Evolutionary conservation across 495 filamentous ascomycete genomes (phyloP).

Genomic region (Hypoxylon crocopeplum): DNA sequence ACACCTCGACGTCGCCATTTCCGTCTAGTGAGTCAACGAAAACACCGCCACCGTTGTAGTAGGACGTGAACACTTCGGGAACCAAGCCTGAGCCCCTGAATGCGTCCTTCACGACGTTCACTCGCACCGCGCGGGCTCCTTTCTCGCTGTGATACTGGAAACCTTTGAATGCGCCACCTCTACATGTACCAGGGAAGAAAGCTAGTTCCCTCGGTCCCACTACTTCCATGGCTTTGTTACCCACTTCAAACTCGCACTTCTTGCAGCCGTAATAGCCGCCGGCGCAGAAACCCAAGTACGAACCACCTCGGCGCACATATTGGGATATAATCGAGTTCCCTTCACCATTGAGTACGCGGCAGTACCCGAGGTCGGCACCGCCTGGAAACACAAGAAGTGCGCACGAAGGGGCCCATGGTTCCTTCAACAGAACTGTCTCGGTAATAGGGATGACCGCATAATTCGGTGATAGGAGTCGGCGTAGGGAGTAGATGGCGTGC

Average conservation of each 20-base stretch:
- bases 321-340: conserved; percentile 84
- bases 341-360: conserved; percentile 82
- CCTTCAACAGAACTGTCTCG: conserved; percentile 79
- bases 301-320: conserved; percentile 84
- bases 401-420: conserved; percentile 89
- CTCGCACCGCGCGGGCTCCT: conserved; percentile 75
- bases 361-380: conserved; percentile 94
- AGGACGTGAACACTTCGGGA: conserved; percentile 72
- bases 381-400: conserved; percentile 91
- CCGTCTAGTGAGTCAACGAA: conserved; percentile 79
- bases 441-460: conserved; percentile 91
- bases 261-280: conserved; percentile 89
- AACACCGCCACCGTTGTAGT: conserved; percentile 96
- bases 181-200: conserved; percentile 87
- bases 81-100: conserved; percentile 60
- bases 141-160: conserved; percentile 92
- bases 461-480: conserved; percentile 86
- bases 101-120: conserved; percentile 68
- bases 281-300: conserved; percentile 90
- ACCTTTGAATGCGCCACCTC: conserved; percentile 86
- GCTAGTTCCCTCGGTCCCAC: conserved; percentile 83
- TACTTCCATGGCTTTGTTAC: conserved; percentile 81
- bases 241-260: conserved; percentile 89
- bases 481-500: conserved; percentile 86
- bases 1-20: conserved; percentile 73